Evolutionary conservation across 768 basidiomycete species (phyloP).

Genomic region (Suillus subluteus): DNA sequence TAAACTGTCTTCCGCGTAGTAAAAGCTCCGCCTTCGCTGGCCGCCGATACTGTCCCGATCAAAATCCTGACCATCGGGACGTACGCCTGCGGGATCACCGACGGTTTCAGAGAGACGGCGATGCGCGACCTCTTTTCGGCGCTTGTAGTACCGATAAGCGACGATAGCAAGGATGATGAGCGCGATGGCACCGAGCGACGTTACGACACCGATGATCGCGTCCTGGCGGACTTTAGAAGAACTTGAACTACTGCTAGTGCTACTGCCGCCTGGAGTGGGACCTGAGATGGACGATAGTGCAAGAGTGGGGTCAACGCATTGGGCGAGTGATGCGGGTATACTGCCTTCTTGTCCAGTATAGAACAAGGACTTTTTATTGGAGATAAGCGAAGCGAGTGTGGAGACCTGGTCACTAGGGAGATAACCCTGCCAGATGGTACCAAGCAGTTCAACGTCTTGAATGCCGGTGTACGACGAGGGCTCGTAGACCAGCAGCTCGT

Average conservation of each 20-base stretch:
- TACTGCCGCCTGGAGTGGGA: constrained; percentile 34
- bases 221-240: constrained; percentile 59
- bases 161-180: constrained; percentile 75
- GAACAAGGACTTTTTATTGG: constrained; percentile 60
- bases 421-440: constrained; percentile 74
- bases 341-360: constrained; percentile 54
- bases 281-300: constrained; percentile 51
- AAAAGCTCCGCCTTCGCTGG: constrained; percentile 76
- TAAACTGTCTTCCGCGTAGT: constrained; percentile 85
- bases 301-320: constrained; percentile 72
- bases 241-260: constrained; percentile 27
- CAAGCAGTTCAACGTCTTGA: constrained; percentile 51
- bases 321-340: constrained; percentile 61
- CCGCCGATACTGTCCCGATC: constrained; percentile 78
- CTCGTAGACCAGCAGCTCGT: constrained; percentile 70
- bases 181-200: constrained; percentile 78
- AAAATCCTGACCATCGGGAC: constrained; percentile 72
- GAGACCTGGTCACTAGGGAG: constrained; percentile 61
- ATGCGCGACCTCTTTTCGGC: constrained; percentile 71
- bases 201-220: constrained; percentile 91
- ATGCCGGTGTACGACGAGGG: constrained; percentile 58
- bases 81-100: constrained; percentile 40
- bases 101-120: constrained; percentile 65
- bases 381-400: constrained; percentile 66
- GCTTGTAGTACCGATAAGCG: constrained; percentile 67